Conservation (phyloP, 2,329 filamentous ascomycete genomes). For the Nigrospora osmanthi region DNA sequence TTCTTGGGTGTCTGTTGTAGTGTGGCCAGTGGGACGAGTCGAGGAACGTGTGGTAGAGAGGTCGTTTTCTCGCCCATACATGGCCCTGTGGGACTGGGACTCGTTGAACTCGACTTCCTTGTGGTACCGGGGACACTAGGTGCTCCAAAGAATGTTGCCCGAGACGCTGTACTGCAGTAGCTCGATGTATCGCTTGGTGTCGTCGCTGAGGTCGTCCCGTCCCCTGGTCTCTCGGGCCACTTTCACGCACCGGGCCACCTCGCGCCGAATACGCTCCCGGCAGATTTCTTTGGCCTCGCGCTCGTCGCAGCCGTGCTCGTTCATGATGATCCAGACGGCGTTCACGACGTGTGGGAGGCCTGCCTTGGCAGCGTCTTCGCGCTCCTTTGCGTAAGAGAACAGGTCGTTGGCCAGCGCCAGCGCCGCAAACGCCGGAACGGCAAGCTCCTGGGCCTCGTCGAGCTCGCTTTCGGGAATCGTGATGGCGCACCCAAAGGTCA, state of each 20-base stretch:
- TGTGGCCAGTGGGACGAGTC: too few relatives aligned
- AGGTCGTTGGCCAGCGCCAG: slow-evolving; percentile 28
- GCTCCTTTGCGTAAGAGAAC: slow-evolving; percentile 28
- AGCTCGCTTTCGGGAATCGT: slow-evolving; percentile 26
- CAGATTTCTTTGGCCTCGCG: slow-evolving; percentile 9
- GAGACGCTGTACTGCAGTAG: neutral
- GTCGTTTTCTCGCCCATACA: too few relatives aligned
- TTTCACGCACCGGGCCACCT: neutral
- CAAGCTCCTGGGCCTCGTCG: slow-evolving; percentile 18
- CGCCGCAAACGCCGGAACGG: slow-evolving; percentile 18
- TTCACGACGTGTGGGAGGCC: slow-evolving; percentile 24
- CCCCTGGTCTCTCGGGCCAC: neutral
- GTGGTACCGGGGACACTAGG: neutral
- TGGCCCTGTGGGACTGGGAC: too few relatives aligned
- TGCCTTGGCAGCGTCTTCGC: slow-evolving; percentile 14
- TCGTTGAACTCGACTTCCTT: neutral
- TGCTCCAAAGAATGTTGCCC: slow-evolving; percentile 1
- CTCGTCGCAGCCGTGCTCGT: slow-evolving; percentile 18
- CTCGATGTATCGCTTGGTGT: neutral
- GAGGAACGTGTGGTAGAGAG: too few relatives aligned
- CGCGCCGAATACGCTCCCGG: neutral
- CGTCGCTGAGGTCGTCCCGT: neutral
- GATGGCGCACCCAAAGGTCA: slow-evolving; percentile 28
- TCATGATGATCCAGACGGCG: slow-evolving; percentile 30
- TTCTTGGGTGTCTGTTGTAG: too few relatives aligned